Conservation (phyloP, 2,329 filamentous ascomycete species). For the Microdochium bolleyi region DNA sequence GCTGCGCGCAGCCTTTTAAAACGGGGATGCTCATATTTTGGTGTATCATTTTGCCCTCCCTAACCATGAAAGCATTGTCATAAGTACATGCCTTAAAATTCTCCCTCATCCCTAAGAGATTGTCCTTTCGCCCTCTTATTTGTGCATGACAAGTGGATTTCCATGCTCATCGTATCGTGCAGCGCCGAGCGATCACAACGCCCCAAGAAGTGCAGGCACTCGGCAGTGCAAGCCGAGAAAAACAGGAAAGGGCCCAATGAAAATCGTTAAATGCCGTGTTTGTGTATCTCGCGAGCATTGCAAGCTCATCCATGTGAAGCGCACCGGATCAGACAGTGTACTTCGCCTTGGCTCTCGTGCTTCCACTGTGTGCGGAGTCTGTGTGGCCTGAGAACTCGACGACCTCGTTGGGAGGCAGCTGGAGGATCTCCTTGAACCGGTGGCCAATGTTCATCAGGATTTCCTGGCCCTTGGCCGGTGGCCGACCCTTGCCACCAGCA, state of each 20-base stretch:
- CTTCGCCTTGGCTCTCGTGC: constrained; percentile 93
- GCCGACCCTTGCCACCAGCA: constrained; percentile 70
- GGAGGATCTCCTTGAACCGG: constrained; percentile 87
- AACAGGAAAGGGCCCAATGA: not conserved
- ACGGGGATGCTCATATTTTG: no score
- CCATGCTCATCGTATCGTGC: no score
- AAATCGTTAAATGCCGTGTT: not conserved
- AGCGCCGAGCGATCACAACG: no score
- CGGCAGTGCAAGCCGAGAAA: no score
- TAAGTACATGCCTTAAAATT: no score
- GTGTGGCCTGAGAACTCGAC: constrained; percentile 97
- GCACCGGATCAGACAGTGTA: constrained; percentile 58
- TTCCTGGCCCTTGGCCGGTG: constrained; percentile 74
- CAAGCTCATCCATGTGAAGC: not conserved
- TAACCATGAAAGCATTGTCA: no score
- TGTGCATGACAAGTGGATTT: no score
- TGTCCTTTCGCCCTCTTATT: no score
- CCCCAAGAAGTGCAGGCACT: no score
- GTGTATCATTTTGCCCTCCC: no score
- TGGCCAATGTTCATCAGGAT: constrained; percentile 77
- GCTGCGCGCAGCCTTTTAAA: no score
- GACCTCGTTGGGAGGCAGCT: constrained; percentile 65
- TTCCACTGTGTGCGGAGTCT: constrained; percentile 85
- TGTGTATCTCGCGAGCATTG: not conserved
- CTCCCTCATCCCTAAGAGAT: no score